phyloP scores from a whole-genome alignment of 306 rosid species.

The Fagus sylvatica region DNA sequence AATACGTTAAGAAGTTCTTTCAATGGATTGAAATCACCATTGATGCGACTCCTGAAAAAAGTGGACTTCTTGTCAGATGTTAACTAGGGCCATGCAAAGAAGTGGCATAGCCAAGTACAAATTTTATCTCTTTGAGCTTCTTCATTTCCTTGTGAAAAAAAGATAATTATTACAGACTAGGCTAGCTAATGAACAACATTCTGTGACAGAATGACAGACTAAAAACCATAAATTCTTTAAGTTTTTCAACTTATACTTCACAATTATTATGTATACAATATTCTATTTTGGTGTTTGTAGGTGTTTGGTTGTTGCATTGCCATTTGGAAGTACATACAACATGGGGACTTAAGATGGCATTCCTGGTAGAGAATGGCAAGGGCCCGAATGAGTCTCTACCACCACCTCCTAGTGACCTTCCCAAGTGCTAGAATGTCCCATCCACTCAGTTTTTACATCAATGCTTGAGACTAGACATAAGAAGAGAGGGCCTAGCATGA shows the following conservation, averaged over 20 bases:
- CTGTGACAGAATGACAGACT: background rate
- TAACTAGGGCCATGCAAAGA: background rate
- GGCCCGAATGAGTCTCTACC: slow-evolving; percentile 46
- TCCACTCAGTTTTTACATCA: background rate
- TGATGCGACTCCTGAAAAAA: background rate
- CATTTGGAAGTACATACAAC: slow-evolving; percentile 84
- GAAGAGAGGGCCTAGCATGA: background rate
- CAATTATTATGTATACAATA: background rate
- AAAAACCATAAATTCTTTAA: background rate
- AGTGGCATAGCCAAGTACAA: background rate
- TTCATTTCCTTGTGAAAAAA: background rate
- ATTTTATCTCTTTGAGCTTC: background rate
- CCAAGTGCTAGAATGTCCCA: slow-evolving; percentile 46
- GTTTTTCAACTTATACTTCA: background rate
- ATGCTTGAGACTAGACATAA: background rate
- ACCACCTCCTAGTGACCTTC: slow-evolving; percentile 69
- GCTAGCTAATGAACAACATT: background rate
- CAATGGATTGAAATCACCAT: background rate
- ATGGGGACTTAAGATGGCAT: slow-evolving; percentile 87
- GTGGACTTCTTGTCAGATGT: background rate
- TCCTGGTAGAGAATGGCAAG: slow-evolving; percentile 62
- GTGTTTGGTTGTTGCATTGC: slow-evolving; percentile 81
- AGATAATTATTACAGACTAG: background rate
- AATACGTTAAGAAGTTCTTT: background rate
- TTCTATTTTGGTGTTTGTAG: slow-evolving; percentile 31